Evolutionary conservation across 164 flowering plant genomes (phyloP), one percentile per base, ranked within the genome.

Genomic region (Sextonia rubra): DNA sequence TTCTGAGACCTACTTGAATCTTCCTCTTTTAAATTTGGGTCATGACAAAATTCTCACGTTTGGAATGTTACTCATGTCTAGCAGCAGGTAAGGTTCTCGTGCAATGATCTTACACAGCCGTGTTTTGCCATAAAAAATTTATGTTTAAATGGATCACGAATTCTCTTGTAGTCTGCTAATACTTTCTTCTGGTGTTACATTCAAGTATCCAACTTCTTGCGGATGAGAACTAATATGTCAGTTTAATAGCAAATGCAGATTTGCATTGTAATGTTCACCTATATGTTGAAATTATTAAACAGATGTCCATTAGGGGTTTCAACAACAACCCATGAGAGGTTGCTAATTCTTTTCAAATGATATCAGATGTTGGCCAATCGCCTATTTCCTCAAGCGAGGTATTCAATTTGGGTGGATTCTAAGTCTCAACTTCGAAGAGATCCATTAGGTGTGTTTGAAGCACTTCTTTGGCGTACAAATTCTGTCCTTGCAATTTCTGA

Each of bases 371-470:
- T 93, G 77, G 80, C 83, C 15, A 98, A 96, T 84, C 93, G 98
- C 14, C 85, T 96, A 47, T 96, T 96, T 77, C 97, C 95, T 44
- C 77, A 85, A 71, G 88, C 97, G 64, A 83, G 86, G 77, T 96
- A 84, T 75, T 96, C 98, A 23, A 90, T 96, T 63, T 96, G 99
- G 98, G 98, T 96, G 67, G 99, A 96, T 73, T 90, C 98, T 1
- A 96, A 96, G 74, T 93, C 97, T 24, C 99, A 96, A 66, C 90
- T 96, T 68, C 86, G 97, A 58, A 90, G 97, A 77, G 98, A 96
- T 71, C 98, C 99, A 48, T 69, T 96, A 71, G 97, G 98, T 66
- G 97, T 96, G 32, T 60, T 96, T 70, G 98, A 96, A 80, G 92
- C 94, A 49, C 94, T 96, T 79, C 92, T 96, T 71, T 96, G 98